Evolutionary conservation across 805 yeast genomes (phyloP), one percentile per base, ranked within the genome.

Genomic region (Barnettozyma vustinii): DNA sequence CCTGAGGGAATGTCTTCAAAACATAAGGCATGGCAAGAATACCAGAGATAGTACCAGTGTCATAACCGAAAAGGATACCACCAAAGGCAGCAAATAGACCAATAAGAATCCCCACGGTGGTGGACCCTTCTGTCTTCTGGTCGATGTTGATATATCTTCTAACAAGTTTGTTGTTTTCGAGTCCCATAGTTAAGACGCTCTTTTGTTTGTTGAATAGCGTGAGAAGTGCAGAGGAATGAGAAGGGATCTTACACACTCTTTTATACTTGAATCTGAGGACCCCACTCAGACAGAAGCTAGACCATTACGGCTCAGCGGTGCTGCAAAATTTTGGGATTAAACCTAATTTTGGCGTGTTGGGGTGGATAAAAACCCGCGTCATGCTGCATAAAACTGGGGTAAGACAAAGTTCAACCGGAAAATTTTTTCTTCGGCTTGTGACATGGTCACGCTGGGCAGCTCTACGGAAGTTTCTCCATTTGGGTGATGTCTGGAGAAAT

Each of bases 41-140:
- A 67, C 83, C 85, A 53, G 81, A 77, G 51, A 82, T 81, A 45
- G 81, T 73, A 50, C 87, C 88, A 1, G 87, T 81, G 61, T 83
- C 87, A 61, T 80, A 82, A 47, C 87, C 87, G 54, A 77, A 82
- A 47, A 81, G 69, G 54, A 83, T 71, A 47, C 87, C 88, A 52
- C 85, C 86, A 47, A 81, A 76, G 25, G 87, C 84, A 12, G 84
- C 83, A 47, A 81, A 83, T 48, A 79, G 64, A 56, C 87, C 81
- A 12, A 77, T 77, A 3, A 72, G 59, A 49, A 77, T 68, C 36
- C 80, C 81, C 43, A 72, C 63, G 15, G 69, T 63, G 19, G 78
- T 71, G 10, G 79, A 74, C 18, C 78, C 81, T 46, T 75, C 74
- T 47, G 66, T 68, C 60, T 73, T 75, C 42, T 74, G 79, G 40